phyloP scores from a whole-genome alignment of 331 rosid genomes.

The Telfairia occidentalis region DNA sequence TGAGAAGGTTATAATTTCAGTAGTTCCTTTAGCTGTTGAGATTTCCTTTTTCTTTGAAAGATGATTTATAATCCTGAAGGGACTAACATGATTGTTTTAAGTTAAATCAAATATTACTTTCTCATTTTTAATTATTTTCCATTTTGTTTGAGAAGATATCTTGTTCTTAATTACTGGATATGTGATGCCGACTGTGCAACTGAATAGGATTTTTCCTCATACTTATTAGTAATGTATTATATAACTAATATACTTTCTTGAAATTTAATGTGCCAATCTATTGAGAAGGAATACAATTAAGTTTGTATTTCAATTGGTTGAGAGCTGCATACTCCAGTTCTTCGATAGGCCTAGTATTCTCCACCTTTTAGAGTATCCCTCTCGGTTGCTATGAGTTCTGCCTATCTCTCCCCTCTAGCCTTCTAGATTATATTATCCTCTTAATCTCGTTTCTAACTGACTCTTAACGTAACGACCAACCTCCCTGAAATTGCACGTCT shows the following conservation, averaged over 20 bases:
- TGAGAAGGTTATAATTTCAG: conserved; percentile 39
- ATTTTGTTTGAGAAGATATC: neutral
- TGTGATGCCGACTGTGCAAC: neutral
- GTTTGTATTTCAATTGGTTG: neutral
- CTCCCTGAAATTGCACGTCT: neutral
- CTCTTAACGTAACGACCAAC: neutral
- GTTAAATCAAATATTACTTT: neutral
- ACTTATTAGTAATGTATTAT: neutral
- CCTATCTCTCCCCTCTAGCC: neutral
- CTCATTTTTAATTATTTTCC: neutral
- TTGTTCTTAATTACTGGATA: neutral
- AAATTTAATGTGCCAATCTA: neutral
- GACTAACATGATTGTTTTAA: neutral
- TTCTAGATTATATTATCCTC: neutral
- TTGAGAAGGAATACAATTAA: neutral
- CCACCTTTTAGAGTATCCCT: neutral
- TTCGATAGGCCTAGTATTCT: neutral
- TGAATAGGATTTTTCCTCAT: neutral
- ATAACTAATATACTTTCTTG: neutral
- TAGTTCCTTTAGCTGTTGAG: conserved; percentile 2
- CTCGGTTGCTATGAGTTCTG: neutral
- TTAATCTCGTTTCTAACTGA: neutral
- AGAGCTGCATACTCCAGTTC: neutral
- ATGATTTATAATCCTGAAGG: neutral
- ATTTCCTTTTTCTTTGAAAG: neutral